phyloP scores from a whole-genome alignment of 257 asterid species.

The Fraxinus quadrangulata region DNA sequence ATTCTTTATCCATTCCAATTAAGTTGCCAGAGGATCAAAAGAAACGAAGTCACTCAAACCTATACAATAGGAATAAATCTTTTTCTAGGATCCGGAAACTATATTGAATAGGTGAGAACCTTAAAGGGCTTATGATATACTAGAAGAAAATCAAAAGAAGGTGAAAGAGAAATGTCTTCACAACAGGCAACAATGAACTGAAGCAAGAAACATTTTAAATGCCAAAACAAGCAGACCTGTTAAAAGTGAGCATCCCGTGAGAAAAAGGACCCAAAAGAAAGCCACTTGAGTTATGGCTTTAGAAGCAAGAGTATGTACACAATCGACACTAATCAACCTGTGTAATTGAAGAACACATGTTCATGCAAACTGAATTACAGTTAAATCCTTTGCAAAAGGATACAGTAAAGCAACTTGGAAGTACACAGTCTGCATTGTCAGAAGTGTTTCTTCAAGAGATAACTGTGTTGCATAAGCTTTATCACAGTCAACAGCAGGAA shows the following conservation, averaged over 20 bases:
- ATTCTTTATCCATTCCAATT: conserved; percentile 11
- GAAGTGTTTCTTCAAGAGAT: conserved; percentile 87
- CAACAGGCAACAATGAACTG: conserved; percentile 13
- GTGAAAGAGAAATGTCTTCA: conserved; percentile 15
- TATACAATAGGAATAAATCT: not conserved
- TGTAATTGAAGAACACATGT: not conserved
- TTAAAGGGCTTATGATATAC: not conserved
- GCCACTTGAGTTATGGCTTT: not conserved
- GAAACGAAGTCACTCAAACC: conserved; percentile 12
- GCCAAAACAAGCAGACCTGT: conserved; percentile 10
- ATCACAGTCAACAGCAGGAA: conserved; percentile 98
- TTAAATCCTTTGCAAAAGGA: conserved; percentile 50
- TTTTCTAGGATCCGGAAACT: not conserved
- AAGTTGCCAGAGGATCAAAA: conserved; percentile 14
- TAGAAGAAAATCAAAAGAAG: conserved; percentile 1
- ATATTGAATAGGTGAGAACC: not conserved
- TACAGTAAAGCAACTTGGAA: conserved; percentile 97
- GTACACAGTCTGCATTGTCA: conserved; percentile 77
- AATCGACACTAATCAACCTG: not conserved
- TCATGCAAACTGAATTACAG: conserved; percentile 8
- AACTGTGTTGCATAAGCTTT: conserved; percentile 95
- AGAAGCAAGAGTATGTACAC: not conserved
- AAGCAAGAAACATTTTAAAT: conserved; percentile 12
- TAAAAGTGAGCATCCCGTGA: not conserved
- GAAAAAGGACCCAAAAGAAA: conserved; percentile 1